Base-by-base conservation (phyloP, 2,329 filamentous ascomycete genomes). In the Monosporascus sp. region DNA sequence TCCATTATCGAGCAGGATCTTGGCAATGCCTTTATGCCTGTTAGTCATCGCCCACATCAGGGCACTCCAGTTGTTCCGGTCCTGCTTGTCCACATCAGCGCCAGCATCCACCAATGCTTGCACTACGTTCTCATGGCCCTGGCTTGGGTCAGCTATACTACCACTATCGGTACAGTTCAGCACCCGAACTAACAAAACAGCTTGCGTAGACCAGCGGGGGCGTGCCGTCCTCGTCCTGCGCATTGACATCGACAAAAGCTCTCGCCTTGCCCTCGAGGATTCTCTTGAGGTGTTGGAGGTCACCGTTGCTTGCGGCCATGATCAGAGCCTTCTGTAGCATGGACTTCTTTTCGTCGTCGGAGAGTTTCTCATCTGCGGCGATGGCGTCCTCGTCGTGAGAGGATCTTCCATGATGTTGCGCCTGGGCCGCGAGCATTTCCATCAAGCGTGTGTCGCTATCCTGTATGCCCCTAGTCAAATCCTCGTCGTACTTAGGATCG, bases 41-140 rank as follows among this genome's bases (percentile, higher is more conserved):
- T 99, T 99, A 52, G 94, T 99, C 90, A 97, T 97, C 49, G 94
- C 93, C 94, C 94, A 99, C 92, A 99, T 99, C 56, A 99, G 78
- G 15, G 94, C 89, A 65, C 90, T 97, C 94, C 94, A 99, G 67
- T 95, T 88, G 68, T 97, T 97, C 58, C 87, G 89, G 68, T 99
- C 94, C 71, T 97, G 93, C 64, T 87, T 87, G 73, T 99, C 91
- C 50, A 97, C 91, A 63, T 91, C 83, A 40, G 88, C 93, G 24
- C 93, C 92, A 9, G 91, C 90, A 55, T 91, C 83, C 50, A 99
- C 83, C 50, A 99, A 80, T 38, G 87, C 84, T 55, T 87, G 81
- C 24, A 97, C 94, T 4, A 96, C 92, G 47, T 87, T 82, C 71
- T 95, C 89, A 69, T 99, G 94, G 40, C 94, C 89, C 87, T 91